Conservation (phyloP, 1,284 basidiomycete species). For the Austroboletus niveus region DNA sequence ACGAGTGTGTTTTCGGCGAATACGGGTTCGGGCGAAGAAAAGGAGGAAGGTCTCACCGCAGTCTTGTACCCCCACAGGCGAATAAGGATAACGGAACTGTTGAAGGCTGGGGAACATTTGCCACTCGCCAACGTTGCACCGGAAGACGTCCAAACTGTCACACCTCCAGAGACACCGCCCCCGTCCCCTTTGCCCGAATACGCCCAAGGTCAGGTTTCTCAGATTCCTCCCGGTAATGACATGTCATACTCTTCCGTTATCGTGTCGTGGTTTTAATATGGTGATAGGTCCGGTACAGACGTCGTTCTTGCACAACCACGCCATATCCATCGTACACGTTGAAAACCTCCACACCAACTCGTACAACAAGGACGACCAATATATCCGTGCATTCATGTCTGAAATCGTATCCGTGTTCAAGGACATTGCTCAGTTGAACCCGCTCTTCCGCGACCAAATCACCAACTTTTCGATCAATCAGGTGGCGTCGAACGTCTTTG, state of each 20-base stretch:
- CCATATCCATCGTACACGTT: slow-evolving; percentile 90
- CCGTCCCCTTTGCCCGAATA: slow-evolving; percentile 39
- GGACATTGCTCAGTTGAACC: slow-evolving; percentile 96
- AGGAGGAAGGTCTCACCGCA: slow-evolving; percentile 88
- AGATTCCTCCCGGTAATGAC: slow-evolving; percentile 18
- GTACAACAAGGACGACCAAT: slow-evolving; percentile 91
- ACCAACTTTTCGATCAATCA: slow-evolving; percentile 97
- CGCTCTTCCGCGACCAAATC: slow-evolving; percentile 97
- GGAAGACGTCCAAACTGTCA: slow-evolving; percentile 44
- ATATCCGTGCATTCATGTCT: slow-evolving; percentile 93
- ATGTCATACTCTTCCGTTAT: background rate
- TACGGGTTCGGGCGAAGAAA: slow-evolving; percentile 57
- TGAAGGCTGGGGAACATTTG: slow-evolving; percentile 58
- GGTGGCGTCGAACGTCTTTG: slow-evolving; percentile 95
- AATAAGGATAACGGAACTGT: slow-evolving; percentile 87
- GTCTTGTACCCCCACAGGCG: slow-evolving; percentile 95
- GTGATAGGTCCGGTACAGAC: slow-evolving; percentile 68
- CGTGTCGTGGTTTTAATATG: background rate
- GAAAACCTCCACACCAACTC: slow-evolving; percentile 81
- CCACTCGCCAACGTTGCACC: slow-evolving; percentile 49
- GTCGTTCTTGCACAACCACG: slow-evolving; percentile 87
- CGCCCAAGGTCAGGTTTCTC: slow-evolving; percentile 14
- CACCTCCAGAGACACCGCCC: slow-evolving; percentile 51
- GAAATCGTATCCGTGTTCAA: slow-evolving; percentile 99
- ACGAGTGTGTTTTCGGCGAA: slow-evolving; percentile 88